A percentile compares a stretch with the other conserved stretches of the same genome.
Evolutionary conservation across 2,329 filamentous ascomycete genomes (phyloP).

Genomic region (Cladophialophora bantiana): DNA sequence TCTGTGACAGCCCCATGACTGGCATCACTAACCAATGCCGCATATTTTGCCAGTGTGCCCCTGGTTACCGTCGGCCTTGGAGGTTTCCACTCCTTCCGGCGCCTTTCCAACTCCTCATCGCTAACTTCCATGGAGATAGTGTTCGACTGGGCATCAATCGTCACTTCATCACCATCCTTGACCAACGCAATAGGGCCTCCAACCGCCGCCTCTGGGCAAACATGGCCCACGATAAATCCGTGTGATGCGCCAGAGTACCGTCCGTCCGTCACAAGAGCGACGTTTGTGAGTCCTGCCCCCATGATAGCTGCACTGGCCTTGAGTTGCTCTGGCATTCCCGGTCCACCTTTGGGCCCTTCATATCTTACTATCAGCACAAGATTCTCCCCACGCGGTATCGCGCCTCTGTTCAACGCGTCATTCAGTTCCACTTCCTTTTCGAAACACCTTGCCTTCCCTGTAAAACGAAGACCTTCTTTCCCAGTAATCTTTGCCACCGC

Average conservation of each 20-base stretch:
- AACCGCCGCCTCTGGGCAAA: conserved; percentile 86
- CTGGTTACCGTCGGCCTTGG: conserved; percentile 77
- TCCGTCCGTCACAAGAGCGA: conserved; percentile 91
- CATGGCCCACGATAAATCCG: conserved; percentile 92
- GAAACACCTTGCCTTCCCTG: conserved; percentile 81
- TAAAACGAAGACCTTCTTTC: conserved; percentile 86
- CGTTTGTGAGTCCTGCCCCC: conserved; percentile 85
- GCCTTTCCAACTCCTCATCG: conserved; percentile 71
- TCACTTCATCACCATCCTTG: conserved; percentile 78
- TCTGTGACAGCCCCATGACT: conserved; percentile 92
- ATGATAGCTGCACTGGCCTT: conserved; percentile 89
- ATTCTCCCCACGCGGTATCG: conserved; percentile 77
- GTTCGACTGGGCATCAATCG: conserved; percentile 84
- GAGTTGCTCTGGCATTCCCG: conserved; percentile 95
- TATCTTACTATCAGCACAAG: conserved; percentile 90
- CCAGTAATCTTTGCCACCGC: conserved; percentile 96
- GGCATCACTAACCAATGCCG: conserved; percentile 84
- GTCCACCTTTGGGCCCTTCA: conserved; percentile 90
- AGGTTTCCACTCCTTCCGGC: conserved; percentile 72
- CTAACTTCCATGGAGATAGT: conserved; percentile 73
- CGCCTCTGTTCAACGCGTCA: conserved; percentile 72
- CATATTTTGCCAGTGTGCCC: conserved; percentile 90
- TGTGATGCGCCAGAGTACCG: conserved; percentile 87
- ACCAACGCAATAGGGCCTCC: conserved; percentile 90
- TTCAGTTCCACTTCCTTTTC: conserved; percentile 84